Evolutionary conservation across 2,329 filamentous ascomycete genomes (phyloP).

Genomic region (Verticillium nonalfalfae): DNA sequence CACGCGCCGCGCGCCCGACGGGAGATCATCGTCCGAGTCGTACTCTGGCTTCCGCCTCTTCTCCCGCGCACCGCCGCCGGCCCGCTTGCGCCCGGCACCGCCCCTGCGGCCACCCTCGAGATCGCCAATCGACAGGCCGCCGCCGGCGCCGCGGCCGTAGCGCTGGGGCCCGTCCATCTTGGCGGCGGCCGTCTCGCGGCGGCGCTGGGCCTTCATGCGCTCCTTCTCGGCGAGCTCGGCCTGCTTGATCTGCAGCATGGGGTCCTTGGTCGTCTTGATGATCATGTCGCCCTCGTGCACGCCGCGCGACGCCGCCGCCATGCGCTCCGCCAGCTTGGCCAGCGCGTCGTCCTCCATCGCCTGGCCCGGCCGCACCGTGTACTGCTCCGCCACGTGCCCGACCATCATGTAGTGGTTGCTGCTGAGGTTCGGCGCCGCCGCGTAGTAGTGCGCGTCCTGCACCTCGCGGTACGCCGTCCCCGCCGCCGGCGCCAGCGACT

Average conservation of each 20-base stretch:
- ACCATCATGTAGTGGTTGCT: constrained; percentile 66
- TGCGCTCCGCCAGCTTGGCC: constrained; percentile 58
- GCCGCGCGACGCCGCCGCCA: constrained; percentile 57
- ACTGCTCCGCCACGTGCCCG: constrained; percentile 69
- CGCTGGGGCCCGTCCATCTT: constrained; percentile 55
- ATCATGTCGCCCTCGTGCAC: constrained; percentile 56
- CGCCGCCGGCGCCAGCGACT: constrained; percentile 57
- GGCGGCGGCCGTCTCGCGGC: constrained; percentile 61
- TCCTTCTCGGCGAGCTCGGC: constrained; percentile 72
- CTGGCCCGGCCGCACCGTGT: constrained; percentile 61
- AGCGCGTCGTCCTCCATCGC: constrained; percentile 66
- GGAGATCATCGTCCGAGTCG: constrained; percentile 70
- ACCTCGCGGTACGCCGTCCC: constrained; percentile 57
- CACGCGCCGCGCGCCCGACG: constrained; percentile 52
- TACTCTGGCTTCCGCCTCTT: constrained; percentile 58
- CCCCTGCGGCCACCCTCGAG: constrained; percentile 56
- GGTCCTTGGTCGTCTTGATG: constrained; percentile 65
- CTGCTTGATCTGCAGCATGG: constrained; percentile 66
- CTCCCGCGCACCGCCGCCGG: constrained; percentile 39
- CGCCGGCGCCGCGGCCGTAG: constrained; percentile 41
- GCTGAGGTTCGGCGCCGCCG: constrained; percentile 63
- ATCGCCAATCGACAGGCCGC: constrained; percentile 62
- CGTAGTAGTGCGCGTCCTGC: constrained; percentile 70
- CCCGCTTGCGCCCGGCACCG: constrained; percentile 44
- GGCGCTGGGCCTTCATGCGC: constrained; percentile 58